A percentile compares a stretch with the other conserved stretches of the same genome.
Evolutionary conservation across 495 filamentous ascomycete species (phyloP).

Genomic region (Podospora bellae-mahoneyi): DNA sequence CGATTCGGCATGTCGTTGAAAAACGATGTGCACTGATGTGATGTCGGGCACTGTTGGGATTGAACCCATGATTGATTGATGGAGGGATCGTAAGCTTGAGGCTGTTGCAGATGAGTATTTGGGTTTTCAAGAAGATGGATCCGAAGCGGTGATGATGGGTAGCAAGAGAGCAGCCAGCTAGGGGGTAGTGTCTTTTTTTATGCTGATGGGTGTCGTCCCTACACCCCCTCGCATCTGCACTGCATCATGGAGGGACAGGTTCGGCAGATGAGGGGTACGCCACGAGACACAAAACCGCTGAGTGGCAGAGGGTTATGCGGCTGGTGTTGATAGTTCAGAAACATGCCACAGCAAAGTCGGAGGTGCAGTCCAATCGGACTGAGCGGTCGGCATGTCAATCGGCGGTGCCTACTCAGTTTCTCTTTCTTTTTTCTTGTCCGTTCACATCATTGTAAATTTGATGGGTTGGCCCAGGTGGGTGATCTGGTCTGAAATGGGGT

Average conservation of each 20-base stretch:
- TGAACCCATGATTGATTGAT: too few relatives aligned
- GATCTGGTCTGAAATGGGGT: background rate
- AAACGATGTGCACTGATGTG: too few relatives aligned
- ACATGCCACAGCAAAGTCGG: background rate
- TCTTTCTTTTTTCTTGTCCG: background rate
- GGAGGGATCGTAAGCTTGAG: too few relatives aligned
- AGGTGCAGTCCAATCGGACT: background rate
- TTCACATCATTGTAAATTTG: background rate
- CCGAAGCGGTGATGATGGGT: background rate
- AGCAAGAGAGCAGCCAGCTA: background rate
- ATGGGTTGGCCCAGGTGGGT: background rate
- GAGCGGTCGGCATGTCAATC: background rate
- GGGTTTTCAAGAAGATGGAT: background rate
- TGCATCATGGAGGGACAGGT: background rate
- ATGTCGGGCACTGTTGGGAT: too few relatives aligned
- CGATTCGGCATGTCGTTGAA: too few relatives aligned
- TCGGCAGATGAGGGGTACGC: background rate
- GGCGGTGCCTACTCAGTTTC: background rate
- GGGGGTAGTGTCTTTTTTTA: background rate
- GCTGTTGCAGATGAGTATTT: too few relatives aligned
- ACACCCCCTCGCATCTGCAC: background rate
- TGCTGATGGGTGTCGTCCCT: background rate
- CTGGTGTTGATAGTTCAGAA: background rate
- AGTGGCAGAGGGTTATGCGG: background rate
- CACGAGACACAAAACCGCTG: background rate